These are phyloP conservation scores for Boletus subparvulus DNA, from an alignment of 768 basidiomycete genomes.

Conservation along the genomic window DNA sequence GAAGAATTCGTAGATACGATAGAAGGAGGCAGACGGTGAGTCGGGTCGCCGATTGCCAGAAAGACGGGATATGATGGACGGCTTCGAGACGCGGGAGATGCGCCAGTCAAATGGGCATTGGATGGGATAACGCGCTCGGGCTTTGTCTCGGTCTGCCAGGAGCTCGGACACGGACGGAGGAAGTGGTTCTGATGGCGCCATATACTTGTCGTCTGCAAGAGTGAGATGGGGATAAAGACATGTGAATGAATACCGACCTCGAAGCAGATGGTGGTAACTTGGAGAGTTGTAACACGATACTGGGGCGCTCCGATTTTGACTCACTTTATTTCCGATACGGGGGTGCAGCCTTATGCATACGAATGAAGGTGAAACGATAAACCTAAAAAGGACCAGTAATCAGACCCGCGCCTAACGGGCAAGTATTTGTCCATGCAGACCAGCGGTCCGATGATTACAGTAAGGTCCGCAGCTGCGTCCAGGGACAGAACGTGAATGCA, in stretches of 20 bases:
- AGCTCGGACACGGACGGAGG: conserved; percentile 4
- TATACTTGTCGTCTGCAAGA: neutral
- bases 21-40: conserved; percentile 3
- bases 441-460: too few species aligned
- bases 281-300: too few species aligned
- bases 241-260: too few species aligned
- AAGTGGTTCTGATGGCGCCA: conserved; percentile 1
- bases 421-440: too few species aligned
- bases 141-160: neutral
- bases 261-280: too few species aligned
- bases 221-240: neutral
- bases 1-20: conserved; percentile 13
- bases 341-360: too few species aligned
- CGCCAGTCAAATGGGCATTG: conserved; percentile 4
- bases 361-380: too few species aligned
- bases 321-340: too few species aligned
- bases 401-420: too few species aligned
- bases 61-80: conserved; percentile 2
- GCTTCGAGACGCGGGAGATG: neutral
- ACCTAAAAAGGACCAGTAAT: too few species aligned
- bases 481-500: neutral
- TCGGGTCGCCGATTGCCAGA: neutral
- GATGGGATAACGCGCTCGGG: conserved; percentile 2
- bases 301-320: too few species aligned
- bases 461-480: neutral